phyloP scores from a whole-genome alignment of 148 eudicot species.

The Nepenthes mirabilis region DNA sequence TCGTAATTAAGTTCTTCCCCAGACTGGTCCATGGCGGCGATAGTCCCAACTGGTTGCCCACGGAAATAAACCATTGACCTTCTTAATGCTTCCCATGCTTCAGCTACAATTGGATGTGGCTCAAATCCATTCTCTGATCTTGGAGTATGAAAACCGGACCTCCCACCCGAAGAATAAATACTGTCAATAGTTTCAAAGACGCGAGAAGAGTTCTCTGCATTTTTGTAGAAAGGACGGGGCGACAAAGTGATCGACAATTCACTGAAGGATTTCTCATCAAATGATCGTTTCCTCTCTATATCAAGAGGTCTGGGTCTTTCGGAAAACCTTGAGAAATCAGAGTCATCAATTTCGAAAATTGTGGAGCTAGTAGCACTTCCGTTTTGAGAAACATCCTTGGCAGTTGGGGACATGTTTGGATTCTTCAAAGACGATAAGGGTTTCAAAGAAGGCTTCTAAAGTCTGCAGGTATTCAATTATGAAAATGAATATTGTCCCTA shows the following conservation, averaged over 20 bases:
- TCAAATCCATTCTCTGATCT: conserved; percentile 43
- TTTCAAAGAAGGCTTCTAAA: too few species aligned
- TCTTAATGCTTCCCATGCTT: conserved; percentile 83
- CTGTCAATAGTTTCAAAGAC: conserved; percentile 45
- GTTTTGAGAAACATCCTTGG: conserved; percentile 22
- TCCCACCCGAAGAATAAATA: conserved; percentile 44
- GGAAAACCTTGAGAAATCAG: conserved; percentile 42
- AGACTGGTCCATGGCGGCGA: conserved; percentile 67
- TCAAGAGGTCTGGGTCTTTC: conserved; percentile 42
- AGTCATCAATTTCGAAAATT: conserved; percentile 48
- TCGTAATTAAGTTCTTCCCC: conserved; percentile 72
- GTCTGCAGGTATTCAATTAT: too few species aligned
- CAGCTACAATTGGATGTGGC: conserved; percentile 58
- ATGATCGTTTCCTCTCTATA: conserved; percentile 67
- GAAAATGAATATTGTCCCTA: too few species aligned
- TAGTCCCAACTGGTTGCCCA: conserved; percentile 67
- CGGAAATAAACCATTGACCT: conserved; percentile 56
- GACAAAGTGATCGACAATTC: conserved; percentile 56
- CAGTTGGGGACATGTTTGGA: conserved; percentile 15
- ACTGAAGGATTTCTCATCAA: conserved; percentile 67
- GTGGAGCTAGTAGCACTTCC: conserved; percentile 25
- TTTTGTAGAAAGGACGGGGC: conserved; percentile 42
- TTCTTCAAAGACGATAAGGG: neutral
- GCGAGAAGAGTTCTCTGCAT: conserved; percentile 38
- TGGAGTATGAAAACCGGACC: conserved; percentile 51